A percentile compares a stretch with the other conserved stretches of the same genome.
Evolutionary conservation across 1,284 basidiomycete genomes (phyloP).

Genomic region (Coniferiporia weirii): DNA sequence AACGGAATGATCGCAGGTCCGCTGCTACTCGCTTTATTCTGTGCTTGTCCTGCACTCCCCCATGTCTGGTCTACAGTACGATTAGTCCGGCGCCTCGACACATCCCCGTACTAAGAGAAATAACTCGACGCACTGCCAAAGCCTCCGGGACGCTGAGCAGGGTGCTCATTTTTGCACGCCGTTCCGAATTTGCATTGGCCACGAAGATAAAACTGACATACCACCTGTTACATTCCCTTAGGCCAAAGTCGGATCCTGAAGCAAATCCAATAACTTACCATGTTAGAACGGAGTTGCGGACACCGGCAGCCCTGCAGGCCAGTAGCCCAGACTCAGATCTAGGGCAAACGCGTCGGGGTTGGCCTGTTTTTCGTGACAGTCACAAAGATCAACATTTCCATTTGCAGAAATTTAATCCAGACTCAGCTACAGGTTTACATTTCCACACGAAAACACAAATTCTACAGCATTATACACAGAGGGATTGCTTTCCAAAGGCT

Average conservation of each 20-base stretch:
- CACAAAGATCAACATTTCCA: no score
- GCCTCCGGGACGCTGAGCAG: slow-evolving; percentile 30
- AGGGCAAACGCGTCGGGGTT: no score
- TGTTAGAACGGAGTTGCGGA: neutral
- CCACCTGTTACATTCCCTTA: slow-evolving; percentile 24
- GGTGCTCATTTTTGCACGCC: slow-evolving; percentile 66
- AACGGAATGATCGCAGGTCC: slow-evolving; percentile 31
- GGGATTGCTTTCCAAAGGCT: no score
- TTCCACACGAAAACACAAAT: no score
- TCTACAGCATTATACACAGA: no score
- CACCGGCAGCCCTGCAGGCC: no score
- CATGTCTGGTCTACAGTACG: slow-evolving; percentile 38
- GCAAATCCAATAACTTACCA: neutral
- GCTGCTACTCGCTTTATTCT: slow-evolving; percentile 5
- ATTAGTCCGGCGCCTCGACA: slow-evolving; percentile 11
- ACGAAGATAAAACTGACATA: slow-evolving; percentile 62
- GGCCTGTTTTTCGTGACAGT: no score
- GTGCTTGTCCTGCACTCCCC: slow-evolving; percentile 27
- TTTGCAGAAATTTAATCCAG: no score
- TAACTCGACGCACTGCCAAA: slow-evolving; percentile 32
- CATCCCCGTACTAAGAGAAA: slow-evolving; percentile 31
- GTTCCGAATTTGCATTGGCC: slow-evolving; percentile 68
- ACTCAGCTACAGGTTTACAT: no score
- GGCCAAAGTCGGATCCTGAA: neutral
- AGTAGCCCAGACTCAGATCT: no score